Evolutionary conservation across 106 monocot species (phyloP), one percentile per base, ranked within the genome.

Genomic region (Phalaenopsis aphrodite): DNA sequence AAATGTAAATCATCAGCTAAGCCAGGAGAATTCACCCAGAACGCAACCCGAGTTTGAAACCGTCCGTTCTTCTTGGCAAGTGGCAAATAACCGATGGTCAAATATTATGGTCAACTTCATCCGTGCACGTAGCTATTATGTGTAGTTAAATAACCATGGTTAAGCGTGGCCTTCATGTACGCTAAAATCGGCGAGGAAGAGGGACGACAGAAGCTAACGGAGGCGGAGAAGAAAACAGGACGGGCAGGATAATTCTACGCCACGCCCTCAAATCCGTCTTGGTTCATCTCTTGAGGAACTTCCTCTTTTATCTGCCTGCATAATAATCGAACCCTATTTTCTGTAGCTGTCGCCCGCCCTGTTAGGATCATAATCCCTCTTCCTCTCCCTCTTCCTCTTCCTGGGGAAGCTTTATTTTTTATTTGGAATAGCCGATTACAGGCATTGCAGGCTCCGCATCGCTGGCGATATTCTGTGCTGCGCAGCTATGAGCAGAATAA

Each of bases 181-280:
- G 43, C 43, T 74, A 42, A 74, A 16, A 74, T 42, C 30, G 18
- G 42, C 41, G 74, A 73, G 18, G 42, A 45, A n/a, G 74, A 45
- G 74, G 43, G n/a, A 42, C 43, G 41, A 74, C 23, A 41, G 43
- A n/a, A 74, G 74, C 74, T 5, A 74, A 74, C 74, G 74, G 74
- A 74, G 74, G 74, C 43, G 74, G 74, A 45, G 74, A 74, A 74
- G 74, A 11, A 74, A 69, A 42, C 41, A 43, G 74, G 74, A 42
- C 43, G 19, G 74, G 5, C 38, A n/a, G 74, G 18, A 42, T 45
- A 43, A 18, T 45, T 74, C 43, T 42, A 74, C 43, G 30, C 30
- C 0, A 74, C 18, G 43, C 17, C 74, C 74, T 74, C n/a, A 74
- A 74, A 74, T 74, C 74, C 74, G 74, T 74, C 74, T 43, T 45